These are phyloP conservation scores for Hirschioporus abietinus DNA, from an alignment of 768 basidiomycete species.

Conservation along the genomic window DNA sequence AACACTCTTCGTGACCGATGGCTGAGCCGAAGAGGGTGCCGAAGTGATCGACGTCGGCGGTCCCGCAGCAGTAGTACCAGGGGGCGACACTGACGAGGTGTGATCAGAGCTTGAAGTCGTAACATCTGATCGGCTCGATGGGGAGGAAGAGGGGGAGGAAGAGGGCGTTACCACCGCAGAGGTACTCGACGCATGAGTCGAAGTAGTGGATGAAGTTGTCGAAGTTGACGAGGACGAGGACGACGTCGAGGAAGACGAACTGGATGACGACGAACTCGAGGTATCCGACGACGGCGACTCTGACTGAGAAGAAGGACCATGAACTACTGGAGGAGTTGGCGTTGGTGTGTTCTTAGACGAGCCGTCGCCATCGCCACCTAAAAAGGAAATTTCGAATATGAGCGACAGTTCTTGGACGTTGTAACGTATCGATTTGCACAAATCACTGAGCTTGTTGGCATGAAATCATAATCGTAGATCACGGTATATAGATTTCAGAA, in stretches of 20 bases:
- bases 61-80: constrained; percentile 4
- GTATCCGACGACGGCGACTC: neutral
- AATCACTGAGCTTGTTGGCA: no score
- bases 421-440: no score
- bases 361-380: constrained; percentile 1
- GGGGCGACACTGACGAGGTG: neutral
- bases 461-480: neutral
- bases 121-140: constrained; percentile 6
- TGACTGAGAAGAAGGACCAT: neutral
- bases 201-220: constrained; percentile 8
- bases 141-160: constrained; percentile 6
- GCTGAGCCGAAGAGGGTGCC: neutral
- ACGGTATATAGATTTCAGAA: neutral
- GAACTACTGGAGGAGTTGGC: neutral
- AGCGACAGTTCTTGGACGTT: neutral
- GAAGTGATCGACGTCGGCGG: constrained; percentile 6
- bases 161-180: constrained; percentile 10
- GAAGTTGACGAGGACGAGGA: constrained; percentile 10
- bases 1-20: constrained; percentile 4
- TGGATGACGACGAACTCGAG: constrained; percentile 8
- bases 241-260: constrained; percentile 4
- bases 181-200: constrained; percentile 5
- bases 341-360: neutral
- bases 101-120: constrained; percentile 2
- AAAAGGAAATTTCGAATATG: neutral